These are phyloP conservation scores for Pleurotus tuoliensis DNA, from an alignment of 768 basidiomycete species.

Conservation along the genomic window DNA sequence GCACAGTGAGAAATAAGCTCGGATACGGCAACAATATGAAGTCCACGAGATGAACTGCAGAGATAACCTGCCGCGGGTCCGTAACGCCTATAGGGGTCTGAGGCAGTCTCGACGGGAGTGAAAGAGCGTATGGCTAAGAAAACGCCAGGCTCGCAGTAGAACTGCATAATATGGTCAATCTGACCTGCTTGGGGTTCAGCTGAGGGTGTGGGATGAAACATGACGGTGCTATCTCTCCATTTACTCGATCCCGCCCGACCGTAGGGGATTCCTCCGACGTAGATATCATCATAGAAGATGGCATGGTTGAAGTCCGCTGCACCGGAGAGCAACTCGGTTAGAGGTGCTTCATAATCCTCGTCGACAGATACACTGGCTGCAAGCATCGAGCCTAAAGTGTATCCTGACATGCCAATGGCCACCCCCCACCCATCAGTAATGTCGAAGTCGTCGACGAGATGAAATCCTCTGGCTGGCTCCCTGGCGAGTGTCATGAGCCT, in stretches of 20 bases:
- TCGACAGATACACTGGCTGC: neutral
- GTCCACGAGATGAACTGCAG: neutral
- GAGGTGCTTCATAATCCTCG: slow-evolving; percentile 1
- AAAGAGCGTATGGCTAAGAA: slow-evolving; percentile 6
- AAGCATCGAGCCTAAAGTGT: neutral
- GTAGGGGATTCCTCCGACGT: slow-evolving; percentile 8
- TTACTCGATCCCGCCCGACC: slow-evolving; percentile 6
- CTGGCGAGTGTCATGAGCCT: slow-evolving; percentile 8
- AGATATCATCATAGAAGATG: slow-evolving; percentile 6
- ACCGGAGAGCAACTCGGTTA: neutral
- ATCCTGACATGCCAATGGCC: neutral
- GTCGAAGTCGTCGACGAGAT: slow-evolving; percentile 8
- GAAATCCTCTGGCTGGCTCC: slow-evolving; percentile 15
- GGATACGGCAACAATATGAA: slow-evolving; percentile 8
- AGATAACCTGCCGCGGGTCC: slow-evolving; percentile 13
- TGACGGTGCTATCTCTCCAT: slow-evolving; percentile 8
- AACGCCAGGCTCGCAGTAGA: neutral
- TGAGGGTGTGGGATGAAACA: slow-evolving; percentile 4
- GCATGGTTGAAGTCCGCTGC: neutral
- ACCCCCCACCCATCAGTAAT: too few relatives aligned
- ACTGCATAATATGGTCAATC: slow-evolving; percentile 8
- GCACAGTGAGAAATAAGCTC: slow-evolving; percentile 9
- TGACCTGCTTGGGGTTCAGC: neutral
- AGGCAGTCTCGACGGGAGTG: neutral
- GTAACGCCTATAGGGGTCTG: slow-evolving; percentile 4